Percentiles rank a stretch among this genome's conserved stretches.
Evolutionary conservation across 768 basidiomycete species (phyloP).

Genomic region (Naganishia kalamii): DNA sequence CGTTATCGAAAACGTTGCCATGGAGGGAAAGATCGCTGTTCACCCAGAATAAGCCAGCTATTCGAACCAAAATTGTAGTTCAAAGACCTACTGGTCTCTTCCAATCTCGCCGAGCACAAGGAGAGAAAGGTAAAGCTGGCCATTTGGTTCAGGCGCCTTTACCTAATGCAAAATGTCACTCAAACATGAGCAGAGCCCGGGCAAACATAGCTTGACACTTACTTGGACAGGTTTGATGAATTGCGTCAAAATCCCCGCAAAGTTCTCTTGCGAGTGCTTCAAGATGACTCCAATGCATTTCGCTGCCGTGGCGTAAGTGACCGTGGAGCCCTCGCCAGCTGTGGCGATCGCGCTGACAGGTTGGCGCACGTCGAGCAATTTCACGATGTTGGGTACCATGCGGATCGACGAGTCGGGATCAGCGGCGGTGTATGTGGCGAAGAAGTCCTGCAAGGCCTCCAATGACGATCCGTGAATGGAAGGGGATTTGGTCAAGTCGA

Average conservation of each 20-base stretch:
- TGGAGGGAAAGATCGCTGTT: conserved; percentile 81
- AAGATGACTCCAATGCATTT: conserved; percentile 80
- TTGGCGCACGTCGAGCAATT: background rate
- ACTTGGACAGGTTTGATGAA: conserved; percentile 75
- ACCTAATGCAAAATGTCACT: background rate
- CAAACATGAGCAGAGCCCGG: background rate
- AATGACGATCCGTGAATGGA: conserved; percentile 68
- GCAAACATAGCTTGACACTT: conserved; percentile 20
- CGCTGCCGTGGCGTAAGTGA: conserved; percentile 60
- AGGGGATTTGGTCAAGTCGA: conserved; percentile 66
- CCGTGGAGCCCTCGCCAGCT: conserved; percentile 39
- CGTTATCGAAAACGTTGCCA: conserved; percentile 45
- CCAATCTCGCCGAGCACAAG: conserved; percentile 89
- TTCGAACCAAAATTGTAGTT: background rate
- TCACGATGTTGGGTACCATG: conserved; percentile 11
- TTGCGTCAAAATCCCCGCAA: conserved; percentile 75
- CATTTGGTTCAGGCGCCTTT: conserved; percentile 54
- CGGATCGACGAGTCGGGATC: conserved; percentile 54
- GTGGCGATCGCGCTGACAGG: conserved; percentile 31
- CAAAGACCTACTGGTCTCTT: conserved; percentile 51
- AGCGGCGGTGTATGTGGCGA: conserved; percentile 69
- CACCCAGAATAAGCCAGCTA: background rate
- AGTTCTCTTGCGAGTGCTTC: conserved; percentile 60
- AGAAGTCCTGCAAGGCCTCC: conserved; percentile 77
- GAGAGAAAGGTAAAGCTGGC: conserved; percentile 71